Evolutionary conservation across 805 yeast genomes (phyloP), one percentile per base, ranked within the genome.

Genomic region (Starmerella vaccinii): DNA sequence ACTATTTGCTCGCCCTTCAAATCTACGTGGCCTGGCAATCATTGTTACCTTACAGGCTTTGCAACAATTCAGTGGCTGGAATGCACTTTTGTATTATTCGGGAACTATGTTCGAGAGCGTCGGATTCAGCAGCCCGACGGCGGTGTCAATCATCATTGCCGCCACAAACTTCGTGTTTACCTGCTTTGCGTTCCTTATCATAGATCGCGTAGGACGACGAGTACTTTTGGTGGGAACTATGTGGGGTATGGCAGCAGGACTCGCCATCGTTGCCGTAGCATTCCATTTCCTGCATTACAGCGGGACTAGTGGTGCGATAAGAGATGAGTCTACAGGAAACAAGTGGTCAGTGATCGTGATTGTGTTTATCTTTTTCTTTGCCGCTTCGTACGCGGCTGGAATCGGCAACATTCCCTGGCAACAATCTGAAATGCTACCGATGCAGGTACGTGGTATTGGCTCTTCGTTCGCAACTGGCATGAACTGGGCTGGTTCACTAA

Each of bases 341-440:
- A 58, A 38, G n/a, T 89, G 97, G 96, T 95, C 96, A 19, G 77
- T 84, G 55, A 80, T 89, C 15, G 79, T 90, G 49, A 82, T 92
- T 56, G 74, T 88, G 34, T 81, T 87, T 48, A 88, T 89, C 85
- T 86, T 90, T 56, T 65, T 79, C 37, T 92, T 73, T 63, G 96
- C 89, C 42, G 96, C 95, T 2, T 80, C 82, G 49, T 90, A 89
- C 65, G 95, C 97, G 45, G 72, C 86, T 58, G 97, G 97, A 59
- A 85, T 89, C 59, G 98, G 98, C 69, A 89, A 90, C 66, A 92
- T 87, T 49, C 97, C 97, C 50, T 90, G 98, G 98, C 95, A 90
- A 65, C 97, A 92, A 64, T 83, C 90, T 51, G 98, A 90, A 68
- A 71, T 90, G 63, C 88, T 92, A 71, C 92, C 97, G 32, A 95